Evolutionary conservation across 257 asterid genomes (phyloP), one percentile per base, ranked within the genome.

Genomic region (Solanum boliviense): DNA sequence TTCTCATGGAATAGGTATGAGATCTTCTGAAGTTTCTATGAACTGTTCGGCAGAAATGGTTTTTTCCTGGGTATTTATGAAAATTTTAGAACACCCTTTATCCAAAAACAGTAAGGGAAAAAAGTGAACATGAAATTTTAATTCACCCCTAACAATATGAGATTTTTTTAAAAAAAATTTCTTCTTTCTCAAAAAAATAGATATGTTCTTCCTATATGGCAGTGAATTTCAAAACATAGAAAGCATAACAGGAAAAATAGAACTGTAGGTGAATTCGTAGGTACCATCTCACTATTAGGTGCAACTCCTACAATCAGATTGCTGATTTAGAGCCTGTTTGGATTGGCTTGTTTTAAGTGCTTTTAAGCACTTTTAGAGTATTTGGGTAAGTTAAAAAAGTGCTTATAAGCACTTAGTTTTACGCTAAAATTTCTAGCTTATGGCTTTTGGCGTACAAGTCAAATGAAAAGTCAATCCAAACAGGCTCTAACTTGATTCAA

Each of bases 1-100:
- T 89, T 94, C 99, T 89, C 99, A 94, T 81, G 98, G 98, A 91
- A 95, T 96, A 93, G 96, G 99, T 95, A 87, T 86, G 29, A 18
- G 58, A 58, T 25, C 71, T 29, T 34, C 27, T 35, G 62, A 48
- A 44, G 35, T 34, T 88, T n/a, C 15, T 72, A 25, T 39, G 65
- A 38, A 32, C 89, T 72, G 87, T 27, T 29, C 3, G 79, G 60
- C 32, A 62, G 68, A 46, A 36, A 32, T 0, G 7, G 75, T 9
- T 38, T 73, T 58, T 86, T 32, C 65, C 70, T 18, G 44, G 39
- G 39, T 48, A 82, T 3, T 5, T 82, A 16, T 82, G 70, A 48
- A 29, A 82, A 56, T 7, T n/a, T 76, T 7, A 46, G 21, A 48
- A 29, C 70, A 82, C 67, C 44, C 62, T 82, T 29, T 48, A 79